Conservation (phyloP, 2,329 filamentous ascomycete species). For the Aspergillus puulaauensis region DNA sequence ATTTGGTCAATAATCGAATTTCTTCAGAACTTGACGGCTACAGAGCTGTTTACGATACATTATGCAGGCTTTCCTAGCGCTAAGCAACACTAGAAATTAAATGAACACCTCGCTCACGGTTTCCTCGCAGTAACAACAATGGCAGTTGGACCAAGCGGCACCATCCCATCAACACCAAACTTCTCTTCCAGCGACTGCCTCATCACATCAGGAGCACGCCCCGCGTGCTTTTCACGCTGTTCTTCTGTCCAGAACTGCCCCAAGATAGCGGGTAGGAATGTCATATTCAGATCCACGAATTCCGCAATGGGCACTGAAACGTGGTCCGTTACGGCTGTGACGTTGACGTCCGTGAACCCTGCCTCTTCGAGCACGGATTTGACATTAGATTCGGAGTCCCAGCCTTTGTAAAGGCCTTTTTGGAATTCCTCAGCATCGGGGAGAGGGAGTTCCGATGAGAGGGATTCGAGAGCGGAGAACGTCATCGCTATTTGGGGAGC, state of each 20-base stretch:
- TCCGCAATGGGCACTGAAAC: slow-evolving; percentile 15
- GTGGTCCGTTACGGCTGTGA: slow-evolving; percentile 17
- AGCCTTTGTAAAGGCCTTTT: slow-evolving; percentile 18
- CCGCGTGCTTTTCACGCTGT: slow-evolving; percentile 24
- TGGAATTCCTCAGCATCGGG: slow-evolving; percentile 24
- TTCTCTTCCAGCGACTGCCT: slow-evolving; percentile 23
- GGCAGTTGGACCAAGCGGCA: slow-evolving; percentile 27
- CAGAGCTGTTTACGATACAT: background rate
- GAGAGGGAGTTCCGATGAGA: slow-evolving; percentile 27
- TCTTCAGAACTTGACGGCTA: background rate
- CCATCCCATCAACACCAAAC: slow-evolving; percentile 23
- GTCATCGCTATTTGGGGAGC: slow-evolving; percentile 30
- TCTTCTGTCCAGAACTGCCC: slow-evolving; percentile 29
- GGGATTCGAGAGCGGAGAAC: slow-evolving; percentile 23
- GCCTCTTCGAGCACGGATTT: slow-evolving; percentile 21
- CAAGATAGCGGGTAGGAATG: slow-evolving; percentile 22
- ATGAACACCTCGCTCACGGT: background rate
- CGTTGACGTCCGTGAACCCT: slow-evolving; percentile 25
- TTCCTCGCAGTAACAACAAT: slow-evolving; percentile 33
- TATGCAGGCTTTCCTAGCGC: background rate
- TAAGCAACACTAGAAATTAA: background rate
- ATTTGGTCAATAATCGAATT: too few relatives aligned
- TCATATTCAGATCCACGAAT: slow-evolving; percentile 22
- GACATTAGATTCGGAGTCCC: slow-evolving; percentile 24
- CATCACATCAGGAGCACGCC: slow-evolving; percentile 22